Evolutionary conservation across 306 rosid genomes (phyloP), one percentile per base, ranked within the genome.

Genomic region (Cicer cuneatum): DNA sequence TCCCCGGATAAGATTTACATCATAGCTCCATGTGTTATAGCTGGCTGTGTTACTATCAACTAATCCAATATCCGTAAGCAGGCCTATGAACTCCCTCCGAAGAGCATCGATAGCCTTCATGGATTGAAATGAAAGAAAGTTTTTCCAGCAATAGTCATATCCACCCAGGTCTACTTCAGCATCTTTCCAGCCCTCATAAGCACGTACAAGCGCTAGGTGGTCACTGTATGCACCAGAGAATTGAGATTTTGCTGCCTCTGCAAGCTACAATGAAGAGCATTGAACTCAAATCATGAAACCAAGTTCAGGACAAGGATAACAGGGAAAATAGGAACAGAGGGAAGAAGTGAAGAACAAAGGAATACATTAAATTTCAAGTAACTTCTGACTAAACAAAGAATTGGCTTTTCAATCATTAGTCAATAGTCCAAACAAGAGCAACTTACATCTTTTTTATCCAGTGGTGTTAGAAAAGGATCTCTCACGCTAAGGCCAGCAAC

Each of bases 21-120:
- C 94, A 71, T 79, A 75, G 81, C 91, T 85, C 94, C 91, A 88
- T 16, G 82, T 79, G 29, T 88, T 86, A 81, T 86, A 78, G 87
- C 74, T 73, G 75, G 85, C 66, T 58, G 84, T 46, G 81, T 84
- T 78, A 74, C 87, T 83, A 85, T 95, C 97, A 61, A 87, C 87
- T 74, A 95, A 79, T 79, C 92, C 90, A 24, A 84, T 85, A 77
- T 92, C 93, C 66, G 86, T 92, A 29, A 90, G 90, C 81, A 95
- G 78, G 76, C 90, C 87, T 70, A 78, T 72, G 83, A 92, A 87
- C 83, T 95, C 96, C 62, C 78, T 85, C 73, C 98, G 84, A 57
- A 95, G 93, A 70, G 98, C 89, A 86, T 92, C 99, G 76, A 95
- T 89, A 54, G 92, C 98, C 86, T 92, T 95, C 96, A 95, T 86